Evolutionary conservation across 192 early-diverging fungal species (phyloP).

Genomic region (Lunasporangiospora selenospora): DNA sequence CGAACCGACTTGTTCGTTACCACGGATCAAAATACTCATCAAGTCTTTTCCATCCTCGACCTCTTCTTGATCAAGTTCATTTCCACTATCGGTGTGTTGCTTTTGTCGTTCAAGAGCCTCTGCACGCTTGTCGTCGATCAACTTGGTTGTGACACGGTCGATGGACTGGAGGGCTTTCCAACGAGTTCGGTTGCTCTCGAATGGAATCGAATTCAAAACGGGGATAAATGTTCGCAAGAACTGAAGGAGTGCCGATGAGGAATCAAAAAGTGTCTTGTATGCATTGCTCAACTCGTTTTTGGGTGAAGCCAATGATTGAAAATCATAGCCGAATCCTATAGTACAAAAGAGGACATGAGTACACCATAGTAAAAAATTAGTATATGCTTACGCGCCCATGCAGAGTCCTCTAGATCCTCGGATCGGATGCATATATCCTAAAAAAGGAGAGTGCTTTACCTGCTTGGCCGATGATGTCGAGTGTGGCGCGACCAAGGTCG

Average conservation of each 20-base stretch:
- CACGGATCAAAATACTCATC: conserved; percentile 50
- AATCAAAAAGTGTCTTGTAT: conserved; percentile 48
- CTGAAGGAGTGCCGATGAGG: conserved; percentile 7
- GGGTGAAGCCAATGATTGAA: conserved; percentile 44
- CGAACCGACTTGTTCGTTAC: conserved; percentile 48
- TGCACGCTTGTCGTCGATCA: conserved; percentile 48
- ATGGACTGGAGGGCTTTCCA: conserved; percentile 24
- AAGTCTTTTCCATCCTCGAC: conserved; percentile 46
- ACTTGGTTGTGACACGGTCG: conserved; percentile 31
- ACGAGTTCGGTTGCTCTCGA: conserved; percentile 20
- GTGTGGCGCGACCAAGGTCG: conserved; percentile 47
- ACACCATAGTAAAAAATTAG: not conserved
- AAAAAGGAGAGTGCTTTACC: conserved; percentile 4
- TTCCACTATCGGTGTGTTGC: conserved; percentile 9
- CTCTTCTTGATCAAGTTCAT: conserved; percentile 35
- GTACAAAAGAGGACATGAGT: not conserved
- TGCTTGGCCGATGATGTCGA: conserved; percentile 55
- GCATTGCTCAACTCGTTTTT: conserved; percentile 52
- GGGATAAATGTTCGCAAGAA: conserved; percentile 38
- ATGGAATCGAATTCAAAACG: conserved; percentile 15
- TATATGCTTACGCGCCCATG: not conserved
- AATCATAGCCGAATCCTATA: conserved; percentile 56
- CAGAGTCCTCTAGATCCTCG: too few species aligned
- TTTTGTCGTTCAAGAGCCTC: conserved; percentile 13
- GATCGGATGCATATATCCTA: not conserved